Percentiles rank a stretch among this genome's conserved stretches.
These are phyloP conservation scores for Syzygium syzygioides DNA, from an alignment of 441 rosid species.

Conservation along the genomic window DNA sequence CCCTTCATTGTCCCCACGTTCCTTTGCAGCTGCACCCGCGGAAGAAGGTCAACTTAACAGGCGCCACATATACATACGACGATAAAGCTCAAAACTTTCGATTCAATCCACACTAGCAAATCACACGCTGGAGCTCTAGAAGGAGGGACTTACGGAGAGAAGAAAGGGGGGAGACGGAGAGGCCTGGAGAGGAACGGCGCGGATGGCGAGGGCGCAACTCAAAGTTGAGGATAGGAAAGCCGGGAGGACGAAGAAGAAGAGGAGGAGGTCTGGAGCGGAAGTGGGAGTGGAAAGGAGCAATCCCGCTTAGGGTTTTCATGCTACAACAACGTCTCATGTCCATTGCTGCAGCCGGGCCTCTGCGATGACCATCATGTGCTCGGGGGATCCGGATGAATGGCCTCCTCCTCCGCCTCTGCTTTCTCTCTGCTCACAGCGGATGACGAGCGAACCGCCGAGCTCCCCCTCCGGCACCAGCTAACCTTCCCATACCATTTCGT, in stretches of 20 bases:
- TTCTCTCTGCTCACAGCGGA: neutral
- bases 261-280: slow-evolving; percentile 25
- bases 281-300: slow-evolving; percentile 22
- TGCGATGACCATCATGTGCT: neutral
- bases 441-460: neutral
- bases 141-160: slow-evolving; percentile 25
- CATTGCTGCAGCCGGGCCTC: neutral
- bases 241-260: slow-evolving; percentile 20
- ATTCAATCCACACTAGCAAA: neutral
- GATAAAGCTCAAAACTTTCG: neutral
- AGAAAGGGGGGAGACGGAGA: slow-evolving; percentile 30
- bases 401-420: neutral
- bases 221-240: slow-evolving; percentile 23
- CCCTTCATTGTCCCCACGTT: slow-evolving; percentile 16
- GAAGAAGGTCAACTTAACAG: neutral
- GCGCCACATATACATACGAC: neutral
- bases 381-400: neutral
- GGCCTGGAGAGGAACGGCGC: slow-evolving; percentile 19
- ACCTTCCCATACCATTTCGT: neutral
- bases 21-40: slow-evolving; percentile 33
- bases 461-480: neutral
- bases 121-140: neutral
- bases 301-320: slow-evolving; percentile 28
- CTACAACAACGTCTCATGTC: neutral
- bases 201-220: slow-evolving; percentile 16